These are phyloP conservation scores for Neopestalotiopsis rosae DNA, from an alignment of 2,329 filamentous ascomycete species.

Conservation along the genomic window DNA sequence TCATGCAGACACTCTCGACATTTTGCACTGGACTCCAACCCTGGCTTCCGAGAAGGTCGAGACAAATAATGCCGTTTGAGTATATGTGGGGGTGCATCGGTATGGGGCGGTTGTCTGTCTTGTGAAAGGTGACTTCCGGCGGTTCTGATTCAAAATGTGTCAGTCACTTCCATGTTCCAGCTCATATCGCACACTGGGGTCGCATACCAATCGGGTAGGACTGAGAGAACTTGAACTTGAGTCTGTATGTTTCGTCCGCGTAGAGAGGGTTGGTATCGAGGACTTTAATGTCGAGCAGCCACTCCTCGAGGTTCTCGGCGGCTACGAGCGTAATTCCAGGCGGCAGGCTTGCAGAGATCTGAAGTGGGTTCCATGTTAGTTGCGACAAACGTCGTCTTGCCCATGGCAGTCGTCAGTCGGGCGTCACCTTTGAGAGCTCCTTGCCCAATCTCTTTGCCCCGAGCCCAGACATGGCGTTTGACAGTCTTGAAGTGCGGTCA, in stretches of 20 bases:
- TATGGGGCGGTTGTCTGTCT: constrained; percentile 69
- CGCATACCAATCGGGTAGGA: constrained; percentile 86
- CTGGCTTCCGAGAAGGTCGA: constrained; percentile 84
- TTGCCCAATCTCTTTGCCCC: constrained; percentile 64
- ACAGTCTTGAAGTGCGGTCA: background rate
- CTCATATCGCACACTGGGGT: background rate
- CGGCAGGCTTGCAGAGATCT: constrained; percentile 64
- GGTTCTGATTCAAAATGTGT: constrained; percentile 65
- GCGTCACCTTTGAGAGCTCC: constrained; percentile 61
- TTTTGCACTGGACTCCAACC: constrained; percentile 98
- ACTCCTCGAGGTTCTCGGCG: constrained; percentile 84
- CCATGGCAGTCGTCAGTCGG: constrained; percentile 33
- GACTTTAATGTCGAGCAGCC: constrained; percentile 90
- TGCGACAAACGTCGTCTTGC: constrained; percentile 12
- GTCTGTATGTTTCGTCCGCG: constrained; percentile 75
- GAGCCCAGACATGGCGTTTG: constrained; percentile 42
- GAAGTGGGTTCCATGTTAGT: constrained; percentile 7
- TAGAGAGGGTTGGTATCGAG: constrained; percentile 92
- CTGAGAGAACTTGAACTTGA: constrained; percentile 85
- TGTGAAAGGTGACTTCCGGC: constrained; percentile 89
- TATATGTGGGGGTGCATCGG: constrained; percentile 98
- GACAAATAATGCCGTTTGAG: constrained; percentile 97
- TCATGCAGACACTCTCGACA: constrained; percentile 96
- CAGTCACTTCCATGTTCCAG: background rate
- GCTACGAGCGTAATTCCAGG: constrained; percentile 79